Percentiles rank a stretch among this genome's conserved stretches.
These are phyloP conservation scores for Xylariaceae sp. DNA, from an alignment of 2,329 filamentous ascomycete species.

Conservation along the genomic window DNA sequence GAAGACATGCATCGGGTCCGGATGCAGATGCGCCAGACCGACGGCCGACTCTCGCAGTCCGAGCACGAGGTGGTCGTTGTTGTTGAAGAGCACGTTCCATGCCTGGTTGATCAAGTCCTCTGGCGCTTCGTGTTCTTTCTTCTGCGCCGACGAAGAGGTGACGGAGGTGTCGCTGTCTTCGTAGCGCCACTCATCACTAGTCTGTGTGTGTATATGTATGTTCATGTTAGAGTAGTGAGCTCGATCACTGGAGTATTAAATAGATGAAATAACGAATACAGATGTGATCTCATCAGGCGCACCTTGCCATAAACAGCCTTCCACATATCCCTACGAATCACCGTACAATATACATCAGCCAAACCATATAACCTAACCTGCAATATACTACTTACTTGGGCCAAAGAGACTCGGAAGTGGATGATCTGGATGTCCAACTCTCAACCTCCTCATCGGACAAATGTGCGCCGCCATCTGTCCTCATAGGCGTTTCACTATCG, in stretches of 20 bases:
- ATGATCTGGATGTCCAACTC: too few relatives aligned
- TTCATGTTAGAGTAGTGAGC: too few relatives aligned
- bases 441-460: too few relatives aligned
- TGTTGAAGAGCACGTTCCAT: slow-evolving; percentile 39
- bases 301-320: slow-evolving; percentile 40
- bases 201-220: too few relatives aligned
- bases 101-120: slow-evolving; percentile 36
- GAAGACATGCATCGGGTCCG: slow-evolving; percentile 40
- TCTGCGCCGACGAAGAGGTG: too few relatives aligned
- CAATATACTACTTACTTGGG: background rate
- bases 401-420: background rate
- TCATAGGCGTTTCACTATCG: slow-evolving; percentile 1
- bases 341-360: too few relatives aligned
- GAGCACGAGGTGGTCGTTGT: slow-evolving; percentile 48
- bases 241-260: too few relatives aligned
- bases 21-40: slow-evolving; percentile 48
- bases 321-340: slow-evolving; percentile 23
- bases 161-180: slow-evolving; percentile 31
- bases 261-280: too few relatives aligned
- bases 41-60: slow-evolving; percentile 36
- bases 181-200: too few relatives aligned
- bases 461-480: background rate
- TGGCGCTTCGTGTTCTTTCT: slow-evolving; percentile 27
- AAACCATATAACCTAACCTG: too few relatives aligned
- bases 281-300: too few relatives aligned